Conservation (phyloP, 148 eudicot genomes). For the Arctostaphylos glauca region DNA sequence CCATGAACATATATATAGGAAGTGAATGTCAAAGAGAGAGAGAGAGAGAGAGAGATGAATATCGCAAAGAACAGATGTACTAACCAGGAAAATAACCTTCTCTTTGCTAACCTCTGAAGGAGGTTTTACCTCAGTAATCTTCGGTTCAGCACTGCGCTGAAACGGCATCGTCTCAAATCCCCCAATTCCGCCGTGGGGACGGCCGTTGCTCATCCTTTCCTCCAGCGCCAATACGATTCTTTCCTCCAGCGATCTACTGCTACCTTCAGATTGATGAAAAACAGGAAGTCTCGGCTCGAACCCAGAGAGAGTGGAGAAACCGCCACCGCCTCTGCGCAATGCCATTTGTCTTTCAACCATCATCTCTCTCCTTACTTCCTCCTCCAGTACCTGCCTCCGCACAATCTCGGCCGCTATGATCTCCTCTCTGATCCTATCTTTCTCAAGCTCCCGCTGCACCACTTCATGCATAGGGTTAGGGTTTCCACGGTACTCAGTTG, state of each 20-base stretch:
- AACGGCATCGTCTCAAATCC: background rate
- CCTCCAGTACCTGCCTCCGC: slow-evolving; percentile 48
- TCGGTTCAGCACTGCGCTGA: background rate
- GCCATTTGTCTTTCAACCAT: slow-evolving; percentile 52
- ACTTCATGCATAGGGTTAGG: slow-evolving; percentile 20
- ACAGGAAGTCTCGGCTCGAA: background rate
- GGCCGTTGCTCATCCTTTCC: background rate
- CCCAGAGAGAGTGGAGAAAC: background rate
- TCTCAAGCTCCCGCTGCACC: slow-evolving; percentile 50
- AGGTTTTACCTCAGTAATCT: background rate
- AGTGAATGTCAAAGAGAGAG: background rate
- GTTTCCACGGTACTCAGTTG: background rate
- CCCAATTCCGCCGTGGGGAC: background rate
- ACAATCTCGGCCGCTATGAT: slow-evolving; percentile 45
- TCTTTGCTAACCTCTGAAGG: background rate
- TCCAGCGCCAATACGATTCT: too few relatives aligned
- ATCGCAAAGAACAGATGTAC: background rate
- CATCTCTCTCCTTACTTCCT: slow-evolving; percentile 67
- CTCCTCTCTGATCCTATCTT: slow-evolving; percentile 56
- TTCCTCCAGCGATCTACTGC: too few relatives aligned
- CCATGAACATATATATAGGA: background rate
- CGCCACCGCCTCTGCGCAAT: slow-evolving; percentile 9
- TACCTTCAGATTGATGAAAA: too few relatives aligned
- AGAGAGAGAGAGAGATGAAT: background rate
- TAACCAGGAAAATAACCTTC: slow-evolving; percentile 4